Conservation (phyloP, 2,329 filamentous ascomycete species). For the Fusarium beomiforme region DNA sequence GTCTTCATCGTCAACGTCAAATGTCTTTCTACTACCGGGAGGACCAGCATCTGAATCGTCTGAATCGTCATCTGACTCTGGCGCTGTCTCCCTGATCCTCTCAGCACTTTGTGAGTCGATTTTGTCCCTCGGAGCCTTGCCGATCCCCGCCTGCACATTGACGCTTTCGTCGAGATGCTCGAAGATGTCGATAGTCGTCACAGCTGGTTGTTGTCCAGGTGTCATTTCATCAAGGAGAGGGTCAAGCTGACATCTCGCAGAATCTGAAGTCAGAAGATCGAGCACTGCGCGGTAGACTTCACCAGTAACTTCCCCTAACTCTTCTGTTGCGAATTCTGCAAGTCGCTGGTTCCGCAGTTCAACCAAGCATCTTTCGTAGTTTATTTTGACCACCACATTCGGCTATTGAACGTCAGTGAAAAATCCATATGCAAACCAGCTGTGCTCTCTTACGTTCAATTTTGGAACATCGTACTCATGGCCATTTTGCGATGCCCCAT, state of each 20-base stretch:
- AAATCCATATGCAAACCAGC: neutral
- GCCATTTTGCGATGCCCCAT: slow-evolving; percentile 51
- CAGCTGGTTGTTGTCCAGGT: slow-evolving; percentile 46
- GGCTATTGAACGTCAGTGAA: slow-evolving; percentile 61
- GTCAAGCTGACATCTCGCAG: slow-evolving; percentile 73
- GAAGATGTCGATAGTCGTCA: slow-evolving; percentile 67
- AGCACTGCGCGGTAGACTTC: slow-evolving; percentile 82
- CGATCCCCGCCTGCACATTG: slow-evolving; percentile 67
- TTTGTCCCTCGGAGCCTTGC: slow-evolving; percentile 60
- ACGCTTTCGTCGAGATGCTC: slow-evolving; percentile 62
- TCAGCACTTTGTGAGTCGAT: slow-evolving; percentile 60
- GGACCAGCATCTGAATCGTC: slow-evolving; percentile 49
- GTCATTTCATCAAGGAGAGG: slow-evolving; percentile 51
- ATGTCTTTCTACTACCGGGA: slow-evolving; percentile 26
- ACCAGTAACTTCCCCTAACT: slow-evolving; percentile 77
- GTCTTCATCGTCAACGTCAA: slow-evolving; percentile 48
- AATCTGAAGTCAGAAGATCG: slow-evolving; percentile 73
- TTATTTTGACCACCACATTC: slow-evolving; percentile 79
- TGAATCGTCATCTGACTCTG: slow-evolving; percentile 49
- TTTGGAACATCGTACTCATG: slow-evolving; percentile 54
- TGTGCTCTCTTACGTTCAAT: slow-evolving; percentile 62
- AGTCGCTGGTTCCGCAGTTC: slow-evolving; percentile 83
- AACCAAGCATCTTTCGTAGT: slow-evolving; percentile 85
- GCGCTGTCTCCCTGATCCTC: slow-evolving; percentile 55
- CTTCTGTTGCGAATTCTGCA: slow-evolving; percentile 74